These are phyloP conservation scores for Corylus avellana DNA, from an alignment of 306 rosid genomes.

Conservation along the genomic window DNA sequence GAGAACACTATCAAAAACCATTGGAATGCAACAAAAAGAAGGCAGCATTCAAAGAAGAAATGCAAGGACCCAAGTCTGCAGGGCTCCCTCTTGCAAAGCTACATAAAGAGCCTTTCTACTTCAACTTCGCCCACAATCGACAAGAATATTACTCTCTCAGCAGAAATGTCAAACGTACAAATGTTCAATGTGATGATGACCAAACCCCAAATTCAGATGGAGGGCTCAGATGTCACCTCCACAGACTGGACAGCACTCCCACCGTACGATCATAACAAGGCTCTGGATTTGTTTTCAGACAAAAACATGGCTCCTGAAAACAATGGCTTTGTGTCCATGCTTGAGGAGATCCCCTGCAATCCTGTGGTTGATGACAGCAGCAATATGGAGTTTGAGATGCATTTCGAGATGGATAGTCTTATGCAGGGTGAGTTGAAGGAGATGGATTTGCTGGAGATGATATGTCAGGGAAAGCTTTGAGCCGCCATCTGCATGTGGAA, in stretches of 20 bases:
- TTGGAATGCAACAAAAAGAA: slow-evolving; percentile 72
- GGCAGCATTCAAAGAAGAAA: slow-evolving; percentile 43
- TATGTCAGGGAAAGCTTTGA: slow-evolving; percentile 25
- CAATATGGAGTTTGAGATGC: slow-evolving; percentile 21
- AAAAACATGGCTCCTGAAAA: slow-evolving; percentile 1
- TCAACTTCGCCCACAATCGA: neutral
- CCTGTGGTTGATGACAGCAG: slow-evolving; percentile 5
- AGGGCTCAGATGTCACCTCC: neutral
- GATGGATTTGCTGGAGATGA: slow-evolving; percentile 44
- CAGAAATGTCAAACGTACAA: neutral
- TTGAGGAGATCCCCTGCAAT: slow-evolving; percentile 8
- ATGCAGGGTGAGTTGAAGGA: slow-evolving; percentile 30
- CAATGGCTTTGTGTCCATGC: slow-evolving; percentile 17
- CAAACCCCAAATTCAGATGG: neutral
- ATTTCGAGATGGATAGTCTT: slow-evolving; percentile 27
- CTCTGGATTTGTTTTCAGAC: neutral
- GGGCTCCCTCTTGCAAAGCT: slow-evolving; percentile 41
- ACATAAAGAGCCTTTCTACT: slow-evolving; percentile 44
- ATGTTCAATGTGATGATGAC: neutral
- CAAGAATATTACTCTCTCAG: neutral
- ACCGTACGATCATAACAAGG: neutral
- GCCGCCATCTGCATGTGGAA: no score
- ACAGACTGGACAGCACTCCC: neutral
- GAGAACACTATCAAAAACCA: slow-evolving; percentile 81
- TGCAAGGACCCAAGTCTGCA: neutral